These are phyloP conservation scores for Pseudodiploospora longispora DNA, from an alignment of 2,329 filamentous ascomycete species.

Conservation along the genomic window DNA sequence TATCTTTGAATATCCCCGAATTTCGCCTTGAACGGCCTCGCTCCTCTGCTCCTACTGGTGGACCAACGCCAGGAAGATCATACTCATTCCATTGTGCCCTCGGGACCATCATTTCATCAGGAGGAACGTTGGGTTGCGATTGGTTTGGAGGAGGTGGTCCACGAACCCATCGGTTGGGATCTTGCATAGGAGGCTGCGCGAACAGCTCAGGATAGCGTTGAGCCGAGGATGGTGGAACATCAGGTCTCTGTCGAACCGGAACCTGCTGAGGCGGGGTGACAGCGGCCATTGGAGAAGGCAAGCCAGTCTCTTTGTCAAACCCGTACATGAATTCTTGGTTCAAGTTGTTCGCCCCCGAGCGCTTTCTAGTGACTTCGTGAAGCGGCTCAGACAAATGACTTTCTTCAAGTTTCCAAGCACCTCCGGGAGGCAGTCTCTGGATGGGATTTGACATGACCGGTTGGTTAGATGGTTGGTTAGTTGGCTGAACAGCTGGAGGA, in stretches of 20 bases:
- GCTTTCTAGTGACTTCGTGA: constrained; percentile 24
- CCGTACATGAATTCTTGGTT: constrained; percentile 27
- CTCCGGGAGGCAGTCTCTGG: constrained; percentile 33
- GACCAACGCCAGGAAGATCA: constrained; percentile 27
- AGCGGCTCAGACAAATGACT: constrained; percentile 46
- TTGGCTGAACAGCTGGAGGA: no score
- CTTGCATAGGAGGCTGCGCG: constrained; percentile 14
- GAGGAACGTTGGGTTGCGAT: constrained; percentile 11
- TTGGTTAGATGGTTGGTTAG: no score
- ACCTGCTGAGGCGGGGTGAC: constrained; percentile 9
- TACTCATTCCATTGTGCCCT: constrained; percentile 32
- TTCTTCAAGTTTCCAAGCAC: constrained; percentile 46
- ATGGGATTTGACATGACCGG: constrained; percentile 26
- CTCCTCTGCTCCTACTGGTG: constrained; percentile 22
- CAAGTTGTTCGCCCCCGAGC: constrained; percentile 21
- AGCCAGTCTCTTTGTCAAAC: constrained; percentile 46
- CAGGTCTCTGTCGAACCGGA: constrained; percentile 21
- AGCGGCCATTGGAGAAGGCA: constrained; percentile 10
- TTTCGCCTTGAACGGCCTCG: constrained; percentile 28
- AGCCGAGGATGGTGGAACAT: constrained; percentile 43
- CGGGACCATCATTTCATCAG: constrained; percentile 24
- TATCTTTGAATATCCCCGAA: constrained; percentile 43
- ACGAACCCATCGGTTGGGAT: constrained; percentile 4
- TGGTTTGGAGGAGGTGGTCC: constrained; percentile 11
- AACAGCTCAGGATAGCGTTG: constrained; percentile 43